A percentile compares a stretch with the other conserved stretches of the same genome.
These are phyloP conservation scores for Boeremia exigua DNA, from an alignment of 2,329 filamentous ascomycete genomes.

Conservation along the genomic window DNA sequence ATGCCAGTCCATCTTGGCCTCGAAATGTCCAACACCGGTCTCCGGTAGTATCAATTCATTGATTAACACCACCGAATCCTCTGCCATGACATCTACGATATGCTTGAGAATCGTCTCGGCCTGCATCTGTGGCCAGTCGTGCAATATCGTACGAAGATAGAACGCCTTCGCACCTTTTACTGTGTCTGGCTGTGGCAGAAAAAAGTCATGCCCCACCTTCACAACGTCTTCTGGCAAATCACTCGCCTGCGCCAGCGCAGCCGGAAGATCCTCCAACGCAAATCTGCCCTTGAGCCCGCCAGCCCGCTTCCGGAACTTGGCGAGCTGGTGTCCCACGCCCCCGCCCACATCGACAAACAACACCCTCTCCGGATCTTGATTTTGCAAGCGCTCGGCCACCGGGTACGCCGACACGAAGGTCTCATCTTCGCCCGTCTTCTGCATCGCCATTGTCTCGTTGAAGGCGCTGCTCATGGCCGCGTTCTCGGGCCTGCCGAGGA, in stretches of 20 bases:
- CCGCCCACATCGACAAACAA: conserved; percentile 30
- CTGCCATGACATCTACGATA: conserved; percentile 37
- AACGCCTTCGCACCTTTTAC: conserved; percentile 33
- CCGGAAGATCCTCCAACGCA: conserved; percentile 27
- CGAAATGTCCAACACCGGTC: conserved; percentile 36
- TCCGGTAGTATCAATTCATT: conserved; percentile 52
- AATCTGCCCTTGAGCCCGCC: conserved; percentile 18
- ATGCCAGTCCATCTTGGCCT: conserved; percentile 48
- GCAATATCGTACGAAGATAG: conserved; percentile 45
- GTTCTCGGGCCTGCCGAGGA: conserved; percentile 22
- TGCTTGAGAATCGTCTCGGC: conserved; percentile 43
- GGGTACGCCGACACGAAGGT: conserved; percentile 25
- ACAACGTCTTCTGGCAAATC: conserved; percentile 9
- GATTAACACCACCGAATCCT: conserved; percentile 52
- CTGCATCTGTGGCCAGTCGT: conserved; percentile 50
- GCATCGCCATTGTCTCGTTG: conserved; percentile 36
- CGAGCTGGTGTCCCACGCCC: conserved; percentile 20
- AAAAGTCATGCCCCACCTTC: conserved; percentile 24
- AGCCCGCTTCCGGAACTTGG: conserved; percentile 16
- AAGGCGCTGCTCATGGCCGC: conserved; percentile 29
- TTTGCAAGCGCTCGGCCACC: conserved; percentile 17
- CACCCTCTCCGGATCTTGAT: conserved; percentile 4
- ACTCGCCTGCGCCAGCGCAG: conserved; percentile 11
- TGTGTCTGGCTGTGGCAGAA: conserved; percentile 20
- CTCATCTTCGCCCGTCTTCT: conserved; percentile 1